Evolutionary conservation across 768 basidiomycete species (phyloP).

Genomic region (Coprinellus micaceus): DNA sequence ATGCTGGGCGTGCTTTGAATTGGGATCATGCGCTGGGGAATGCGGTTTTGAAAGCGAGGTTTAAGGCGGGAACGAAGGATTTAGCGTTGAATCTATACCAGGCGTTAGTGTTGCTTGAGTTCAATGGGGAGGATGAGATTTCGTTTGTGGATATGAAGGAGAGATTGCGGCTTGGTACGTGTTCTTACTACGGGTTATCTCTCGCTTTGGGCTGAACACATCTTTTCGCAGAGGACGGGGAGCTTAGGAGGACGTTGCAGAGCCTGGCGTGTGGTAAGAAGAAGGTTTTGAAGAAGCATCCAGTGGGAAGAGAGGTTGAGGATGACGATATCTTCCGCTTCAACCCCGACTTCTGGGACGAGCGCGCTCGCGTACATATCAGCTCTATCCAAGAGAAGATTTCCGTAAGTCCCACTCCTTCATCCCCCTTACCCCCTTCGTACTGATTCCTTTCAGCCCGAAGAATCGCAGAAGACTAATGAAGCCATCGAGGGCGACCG

Average conservation of each 20-base stretch:
- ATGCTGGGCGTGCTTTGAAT: constrained; percentile 69
- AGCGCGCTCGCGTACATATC: constrained; percentile 79
- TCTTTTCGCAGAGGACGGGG: constrained; percentile 51
- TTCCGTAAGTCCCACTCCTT: constrained; percentile 50
- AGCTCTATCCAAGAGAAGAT: constrained; percentile 95
- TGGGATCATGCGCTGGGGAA: constrained; percentile 90
- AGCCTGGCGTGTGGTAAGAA: constrained; percentile 91
- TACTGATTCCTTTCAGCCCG: constrained; percentile 47
- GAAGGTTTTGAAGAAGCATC: constrained; percentile 79
- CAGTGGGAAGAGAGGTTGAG: constrained; percentile 72
- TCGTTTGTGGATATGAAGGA: constrained; percentile 65
- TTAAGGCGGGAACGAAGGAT: constrained; percentile 72
- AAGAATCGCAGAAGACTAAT: constrained; percentile 83
- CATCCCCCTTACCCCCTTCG: background rate
- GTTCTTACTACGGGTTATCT: background rate
- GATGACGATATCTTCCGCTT: constrained; percentile 75
- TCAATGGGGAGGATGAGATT: constrained; percentile 66
- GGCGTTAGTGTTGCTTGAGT: constrained; percentile 78
- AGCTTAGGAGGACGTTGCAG: constrained; percentile 82
- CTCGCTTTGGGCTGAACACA: constrained; percentile 21
- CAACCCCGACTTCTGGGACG: constrained; percentile 80
- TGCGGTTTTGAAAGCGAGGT: constrained; percentile 68
- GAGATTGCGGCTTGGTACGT: constrained; percentile 70
- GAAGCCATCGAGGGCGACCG: constrained; percentile 84
- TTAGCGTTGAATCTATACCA: constrained; percentile 90